A percentile compares a stretch with the other conserved stretches of the same genome.
phyloP scores from a whole-genome alignment of 1,139 yeast species.

The Suhomyces kunorum region DNA sequence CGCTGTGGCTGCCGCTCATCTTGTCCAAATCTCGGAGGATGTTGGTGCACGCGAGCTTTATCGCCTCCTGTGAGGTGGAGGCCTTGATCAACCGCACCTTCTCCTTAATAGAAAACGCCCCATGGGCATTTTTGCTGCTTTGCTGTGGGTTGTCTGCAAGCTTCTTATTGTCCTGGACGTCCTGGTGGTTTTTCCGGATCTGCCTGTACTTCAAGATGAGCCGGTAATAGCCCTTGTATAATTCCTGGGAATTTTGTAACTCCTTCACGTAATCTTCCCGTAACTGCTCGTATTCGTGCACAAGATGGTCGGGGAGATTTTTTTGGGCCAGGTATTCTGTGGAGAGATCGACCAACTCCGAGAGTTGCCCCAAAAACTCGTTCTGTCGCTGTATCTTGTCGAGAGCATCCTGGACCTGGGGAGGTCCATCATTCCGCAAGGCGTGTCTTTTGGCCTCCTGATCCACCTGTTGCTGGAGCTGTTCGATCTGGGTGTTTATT shows the following conservation, averaged over 20 bases:
- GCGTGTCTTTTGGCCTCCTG: constrained; percentile 3
- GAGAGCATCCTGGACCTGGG: constrained; percentile 11
- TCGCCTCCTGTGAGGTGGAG: constrained; percentile 24
- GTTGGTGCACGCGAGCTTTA: constrained; percentile 27
- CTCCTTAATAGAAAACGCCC: constrained; percentile 20
- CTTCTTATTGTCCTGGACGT: neutral
- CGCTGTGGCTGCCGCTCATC: constrained; percentile 15
- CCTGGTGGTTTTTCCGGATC: constrained; percentile 26
- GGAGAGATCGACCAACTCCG: constrained; percentile 24
- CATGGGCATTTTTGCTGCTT: neutral
- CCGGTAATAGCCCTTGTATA: constrained; percentile 41
- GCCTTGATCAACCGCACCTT: constrained; percentile 27
- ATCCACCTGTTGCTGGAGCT: constrained; percentile 21
- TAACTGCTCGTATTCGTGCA: constrained; percentile 30
- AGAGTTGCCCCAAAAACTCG: constrained; percentile 24
- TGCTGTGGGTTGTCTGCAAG: neutral
- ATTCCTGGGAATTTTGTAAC: constrained; percentile 29
- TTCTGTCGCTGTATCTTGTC: constrained; percentile 24
- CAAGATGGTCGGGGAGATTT: constrained; percentile 17
- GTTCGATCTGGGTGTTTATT: constrained; percentile 15
- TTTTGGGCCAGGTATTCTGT: constrained; percentile 15
- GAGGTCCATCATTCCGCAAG: neutral
- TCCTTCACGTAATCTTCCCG: constrained; percentile 36
- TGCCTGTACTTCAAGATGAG: constrained; percentile 44
- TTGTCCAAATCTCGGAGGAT: constrained; percentile 26